Base-by-base conservation (phyloP, 257 asterid species). In the Leonotis leonurus region DNA sequence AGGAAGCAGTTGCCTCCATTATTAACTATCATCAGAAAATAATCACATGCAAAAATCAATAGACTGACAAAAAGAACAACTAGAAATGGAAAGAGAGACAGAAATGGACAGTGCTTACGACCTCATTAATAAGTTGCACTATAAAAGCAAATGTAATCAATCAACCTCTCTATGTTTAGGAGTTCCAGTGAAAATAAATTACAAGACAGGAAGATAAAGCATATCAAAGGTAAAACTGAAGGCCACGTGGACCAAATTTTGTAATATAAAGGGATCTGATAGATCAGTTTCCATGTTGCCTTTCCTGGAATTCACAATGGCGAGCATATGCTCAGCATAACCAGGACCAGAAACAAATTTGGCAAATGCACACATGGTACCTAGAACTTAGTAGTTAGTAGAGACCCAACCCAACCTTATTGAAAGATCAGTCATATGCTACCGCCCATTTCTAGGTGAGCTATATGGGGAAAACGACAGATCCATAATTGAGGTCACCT, bases 1-100 rank as follows among this genome's bases (percentile, higher is more conserved):
- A 85, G 55, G 60, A 89, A 82, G 78, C 97, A 89, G 75, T 72
- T 80, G 53, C 90, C 93, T 70, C 79, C 91, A 63, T 27, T 77
- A 80, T 86, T 78, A 69, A 80, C 99, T 93, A 73, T 60, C 66
- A 78, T 54, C 60, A 59, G 14, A 32, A 62, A 70, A 27, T 56
- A 75, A 65, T 33, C 26, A 56, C 20, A 60, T 62, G 52, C 54
- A 75, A 62, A 41, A 68, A 51, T 44, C 50, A 59, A 13, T 55
- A 60, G n/a, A 50, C n/a, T 56, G 25, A 44, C 9, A 57, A 37
- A 52, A 73, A 35, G 12, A 5, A 29, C 11, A 35, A 18, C 48
- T 11, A 20, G 32, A 56, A 11, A 35, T 18, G 18, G 46, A 40
- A 36, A 5, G 45, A 18, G 45, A 56, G 43, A 56, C 11, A 35